Conservation (phyloP, 75 land plant genomes). For the Isoetes taiwanensis region DNA sequence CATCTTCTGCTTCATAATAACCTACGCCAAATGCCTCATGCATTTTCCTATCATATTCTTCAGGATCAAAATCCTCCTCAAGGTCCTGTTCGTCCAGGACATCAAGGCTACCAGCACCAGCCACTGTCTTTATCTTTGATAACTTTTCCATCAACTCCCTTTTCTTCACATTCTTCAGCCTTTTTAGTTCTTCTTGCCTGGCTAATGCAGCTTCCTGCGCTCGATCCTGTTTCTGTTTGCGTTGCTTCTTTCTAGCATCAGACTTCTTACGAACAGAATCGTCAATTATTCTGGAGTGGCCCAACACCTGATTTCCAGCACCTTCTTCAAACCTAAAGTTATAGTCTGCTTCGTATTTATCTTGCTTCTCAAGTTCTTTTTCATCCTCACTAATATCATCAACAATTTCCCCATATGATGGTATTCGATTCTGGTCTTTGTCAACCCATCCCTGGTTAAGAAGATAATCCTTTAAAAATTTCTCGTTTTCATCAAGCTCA, state of each 20-base stretch:
- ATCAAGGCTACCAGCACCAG: conserved; percentile 33
- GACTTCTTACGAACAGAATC: conserved; percentile 78
- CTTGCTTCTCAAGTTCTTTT: conserved; percentile 69
- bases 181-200: conserved; percentile 76
- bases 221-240: conserved; percentile 71
- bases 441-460: conserved; percentile 58
- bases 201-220: conserved; percentile 44
- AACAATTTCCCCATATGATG: conserved; percentile 31
- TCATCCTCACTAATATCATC: conserved; percentile 55
- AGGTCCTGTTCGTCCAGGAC: conserved; percentile 39
- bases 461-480: conserved; percentile 65
- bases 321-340: conserved; percentile 69
- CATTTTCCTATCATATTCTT: conserved; percentile 84
- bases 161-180: conserved; percentile 89
- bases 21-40: conserved; percentile 50
- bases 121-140: conserved; percentile 48
- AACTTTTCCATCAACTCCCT: conserved; percentile 75
- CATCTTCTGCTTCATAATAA: conserved; percentile 68
- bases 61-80: conserved; percentile 91
- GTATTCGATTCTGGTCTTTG: conserved; percentile 16
- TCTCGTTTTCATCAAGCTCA: conserved; percentile 47
- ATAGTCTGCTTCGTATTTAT: conserved; percentile 53
- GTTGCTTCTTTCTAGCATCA: conserved; percentile 49
- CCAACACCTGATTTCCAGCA: conserved; percentile 51
- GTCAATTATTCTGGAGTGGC: conserved; percentile 53